Base-by-base conservation (phyloP, 2,329 filamentous ascomycete species). In the Ceratocystis lukuohia region DNA sequence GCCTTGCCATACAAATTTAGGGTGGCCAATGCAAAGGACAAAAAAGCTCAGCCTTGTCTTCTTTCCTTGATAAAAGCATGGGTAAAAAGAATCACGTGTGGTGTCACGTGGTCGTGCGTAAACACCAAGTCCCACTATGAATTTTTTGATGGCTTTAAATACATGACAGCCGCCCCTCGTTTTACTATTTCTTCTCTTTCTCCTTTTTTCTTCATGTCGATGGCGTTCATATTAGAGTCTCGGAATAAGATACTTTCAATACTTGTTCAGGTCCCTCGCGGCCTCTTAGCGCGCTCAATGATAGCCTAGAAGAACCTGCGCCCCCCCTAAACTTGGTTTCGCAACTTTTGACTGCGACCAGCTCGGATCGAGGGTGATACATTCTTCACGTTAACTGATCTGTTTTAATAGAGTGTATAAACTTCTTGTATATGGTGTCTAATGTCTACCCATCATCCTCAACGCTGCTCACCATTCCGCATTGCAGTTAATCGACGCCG, bases 191-290 rank as follows among this genome's bases (percentile, higher is more conserved):
- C 68, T 68, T 74, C 73, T 73, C 73, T 75, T 75, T 76, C 77
- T 78, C 80, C 78, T 77, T 75, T 77, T 80, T 76, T 79, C 80
- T 77, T 80, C 93, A 89, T 90, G 86, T 90, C 85, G 84, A 75
- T 62, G 86, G 87, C 91, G 87, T 88, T 87, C 85, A 89, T 89
- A 89, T 93, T 97, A 97, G 94, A 99, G 94, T 99, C 94, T 95
- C 93, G 92, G 88, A 88, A 86, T 85, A 89, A 85, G 88, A 85
- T 61, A 65, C 77, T 75, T 75, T 92, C 89, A 90, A 83, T 97
- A 84, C 88, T 91, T 91, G 86, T 89, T 90, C 89, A 95, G 90
- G 84, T 87, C 84, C 86, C 81, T 77, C 76, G 81, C 78, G 84
- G 87, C 80, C 83, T 89, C 92, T 88, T 80, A 80, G 89, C 92